A percentile compares a stretch with the other conserved stretches of the same genome.
Evolutionary conservation across 345 rosid species (phyloP).

Genomic region (Turnera subulata): DNA sequence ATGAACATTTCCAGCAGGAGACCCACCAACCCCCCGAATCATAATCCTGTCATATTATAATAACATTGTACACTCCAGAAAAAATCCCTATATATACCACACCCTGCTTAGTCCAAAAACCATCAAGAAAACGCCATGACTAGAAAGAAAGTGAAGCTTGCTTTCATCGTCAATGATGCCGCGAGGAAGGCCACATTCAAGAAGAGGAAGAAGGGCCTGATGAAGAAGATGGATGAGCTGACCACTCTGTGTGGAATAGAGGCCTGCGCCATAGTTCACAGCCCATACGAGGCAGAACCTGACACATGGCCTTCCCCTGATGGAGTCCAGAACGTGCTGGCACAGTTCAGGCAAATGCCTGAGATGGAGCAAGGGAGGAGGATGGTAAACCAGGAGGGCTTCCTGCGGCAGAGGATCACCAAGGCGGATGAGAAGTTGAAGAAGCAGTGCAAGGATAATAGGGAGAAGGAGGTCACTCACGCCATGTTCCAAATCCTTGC

Average conservation of each 20-base stretch:
- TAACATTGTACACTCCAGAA: too few relatives aligned
- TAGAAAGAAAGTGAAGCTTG: slow-evolving; percentile 53
- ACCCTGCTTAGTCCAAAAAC: too few relatives aligned
- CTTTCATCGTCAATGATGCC: slow-evolving; percentile 41
- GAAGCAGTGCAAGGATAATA: slow-evolving; percentile 36
- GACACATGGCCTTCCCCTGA: slow-evolving; percentile 48
- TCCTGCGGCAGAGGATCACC: slow-evolving; percentile 31
- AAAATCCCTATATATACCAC: too few relatives aligned
- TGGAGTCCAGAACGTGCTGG: slow-evolving; percentile 30
- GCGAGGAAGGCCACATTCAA: slow-evolving; percentile 54
- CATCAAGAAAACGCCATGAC: too few relatives aligned
- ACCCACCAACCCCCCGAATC: too few relatives aligned
- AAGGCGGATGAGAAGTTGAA: slow-evolving; percentile 32
- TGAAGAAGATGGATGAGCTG: slow-evolving; percentile 65
- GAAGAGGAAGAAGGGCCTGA: slow-evolving; percentile 56
- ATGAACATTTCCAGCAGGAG: too few relatives aligned
- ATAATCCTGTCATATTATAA: too few relatives aligned
- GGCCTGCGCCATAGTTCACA: slow-evolving; percentile 41
- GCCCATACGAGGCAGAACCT: slow-evolving; percentile 30
- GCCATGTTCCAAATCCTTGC: slow-evolving; percentile 28
- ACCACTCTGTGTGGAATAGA: slow-evolving; percentile 54
- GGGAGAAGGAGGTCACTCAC: slow-evolving; percentile 33
- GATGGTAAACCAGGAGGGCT: slow-evolving; percentile 45
- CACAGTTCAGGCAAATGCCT: slow-evolving; percentile 32
- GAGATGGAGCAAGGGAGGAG: slow-evolving; percentile 44